Evolutionary conservation across 306 rosid species (phyloP).

Genomic region (Fagus sylvatica): DNA sequence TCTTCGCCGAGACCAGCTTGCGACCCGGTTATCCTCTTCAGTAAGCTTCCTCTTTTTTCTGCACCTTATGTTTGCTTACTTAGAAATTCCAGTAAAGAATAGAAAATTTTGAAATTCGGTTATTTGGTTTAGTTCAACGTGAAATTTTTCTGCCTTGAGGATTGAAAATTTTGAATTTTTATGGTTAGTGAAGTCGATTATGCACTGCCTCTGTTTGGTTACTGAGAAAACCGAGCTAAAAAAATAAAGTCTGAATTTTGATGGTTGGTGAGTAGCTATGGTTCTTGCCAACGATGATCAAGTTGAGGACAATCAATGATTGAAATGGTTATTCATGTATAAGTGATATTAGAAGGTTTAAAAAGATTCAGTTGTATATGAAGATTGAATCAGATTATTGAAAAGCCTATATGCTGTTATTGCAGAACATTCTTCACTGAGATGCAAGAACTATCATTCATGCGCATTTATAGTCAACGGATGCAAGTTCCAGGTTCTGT

Average conservation of each 20-base stretch:
- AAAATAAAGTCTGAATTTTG: too few relatives aligned
- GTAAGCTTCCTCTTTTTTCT: slow-evolving; percentile 34
- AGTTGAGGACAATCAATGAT: too few relatives aligned
- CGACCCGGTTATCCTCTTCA: slow-evolving; percentile 54
- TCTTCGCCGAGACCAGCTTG: slow-evolving; percentile 62
- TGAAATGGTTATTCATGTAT: too few relatives aligned
- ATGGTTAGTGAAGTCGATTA: neutral
- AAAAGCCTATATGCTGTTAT: neutral
- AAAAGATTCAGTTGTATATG: too few relatives aligned
- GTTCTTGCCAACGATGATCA: too few relatives aligned
- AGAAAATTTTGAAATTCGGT: neutral
- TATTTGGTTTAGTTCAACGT: neutral
- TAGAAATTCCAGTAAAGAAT: neutral
- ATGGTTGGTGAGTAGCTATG: too few relatives aligned
- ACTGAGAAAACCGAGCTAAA: too few relatives aligned
- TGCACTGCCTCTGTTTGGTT: neutral
- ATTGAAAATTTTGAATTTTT: neutral
- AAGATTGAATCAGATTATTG: neutral
- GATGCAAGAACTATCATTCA: slow-evolving; percentile 53
- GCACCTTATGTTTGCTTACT: neutral
- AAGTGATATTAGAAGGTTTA: too few relatives aligned
- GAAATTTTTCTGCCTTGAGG: neutral
- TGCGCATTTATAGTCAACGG: slow-evolving; percentile 62
- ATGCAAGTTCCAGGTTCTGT: slow-evolving; percentile 64
- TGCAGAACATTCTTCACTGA: slow-evolving; percentile 46